Evolutionary conservation across 1,284 basidiomycete genomes (phyloP), one percentile per base, ranked within the genome.

Genomic region (Ustilago loliicola): DNA sequence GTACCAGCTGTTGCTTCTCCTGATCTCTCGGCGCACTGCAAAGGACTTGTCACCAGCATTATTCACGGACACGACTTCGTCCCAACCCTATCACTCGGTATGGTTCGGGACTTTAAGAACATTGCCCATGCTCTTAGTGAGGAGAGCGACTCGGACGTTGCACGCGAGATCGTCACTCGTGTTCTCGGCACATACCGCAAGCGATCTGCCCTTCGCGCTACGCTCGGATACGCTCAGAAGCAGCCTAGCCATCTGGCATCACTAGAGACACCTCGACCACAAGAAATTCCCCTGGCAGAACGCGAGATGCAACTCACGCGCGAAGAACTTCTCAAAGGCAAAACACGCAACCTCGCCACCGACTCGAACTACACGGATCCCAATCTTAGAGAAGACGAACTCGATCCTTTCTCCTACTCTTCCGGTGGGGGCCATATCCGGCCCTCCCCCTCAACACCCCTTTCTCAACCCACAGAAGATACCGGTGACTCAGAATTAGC

Each of bases 91-190:
- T 88, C 87, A 40, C 81, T 89, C 32, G 89, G 89, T 7, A 83
- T 87, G 9, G 78, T 89, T 23, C 84, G 87, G 45, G 89, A 89
- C 78, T 83, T 89, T 48, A 88, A 88, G 79, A 88, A 87, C 71
- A 85, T 89, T 36, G 88, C 89, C 3, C 72, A 74, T 27, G 74
- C 71, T 2, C 64, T 83, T 13, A 70, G 62, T 23, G 64, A 77
- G 25, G 73, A 80, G 52, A 63, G 45, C 19, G 83, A 83, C 34
- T 80, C 76, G 15, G 77, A 74, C 27, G 63, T 88, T 3, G 88
- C 88, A 17, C 87, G 88, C 61, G 88, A 89, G 77, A 89, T 89
- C 60, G 87, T 89, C 23, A 87, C 86, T 9, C 80, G 87, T 52
- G 88, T 88, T 19, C 58, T 86, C 34, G 83, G 84, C 13, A 61